Evolutionary conservation across 371 early-diverging fungal genomes (phyloP).

Genomic region (Lichtheimia hyalospora): DNA sequence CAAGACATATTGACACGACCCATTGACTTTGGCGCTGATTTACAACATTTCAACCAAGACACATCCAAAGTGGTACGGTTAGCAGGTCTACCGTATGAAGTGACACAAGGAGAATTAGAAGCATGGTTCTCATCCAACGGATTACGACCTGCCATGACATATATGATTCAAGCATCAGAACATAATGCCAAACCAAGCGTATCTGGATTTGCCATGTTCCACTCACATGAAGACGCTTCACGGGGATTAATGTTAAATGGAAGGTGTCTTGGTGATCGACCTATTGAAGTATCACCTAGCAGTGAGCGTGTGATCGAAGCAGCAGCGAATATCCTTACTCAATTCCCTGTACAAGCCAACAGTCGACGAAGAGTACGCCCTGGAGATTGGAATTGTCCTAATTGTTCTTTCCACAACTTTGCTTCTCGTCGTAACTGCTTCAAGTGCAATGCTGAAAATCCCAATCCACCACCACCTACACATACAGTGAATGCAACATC

Average conservation of each 20-base stretch:
- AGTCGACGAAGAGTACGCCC: conserved; percentile 50
- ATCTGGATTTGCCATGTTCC: conserved; percentile 60
- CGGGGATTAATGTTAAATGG: conserved; percentile 67
- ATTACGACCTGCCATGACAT: conserved; percentile 55
- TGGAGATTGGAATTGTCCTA: conserved; percentile 80
- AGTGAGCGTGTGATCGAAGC: conserved; percentile 58
- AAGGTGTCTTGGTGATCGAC: conserved; percentile 64
- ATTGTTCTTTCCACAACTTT: conserved; percentile 79
- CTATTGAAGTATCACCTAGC: conserved; percentile 69
- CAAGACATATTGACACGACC: conserved; percentile 66
- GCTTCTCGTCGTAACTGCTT: conserved; percentile 70
- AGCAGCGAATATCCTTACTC: conserved; percentile 51
- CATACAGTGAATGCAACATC: conserved; percentile 1
- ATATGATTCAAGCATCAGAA: conserved; percentile 55
- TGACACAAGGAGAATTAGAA: conserved; percentile 66
- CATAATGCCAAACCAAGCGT: conserved; percentile 54
- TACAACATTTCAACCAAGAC: conserved; percentile 66
- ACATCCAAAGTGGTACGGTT: conserved; percentile 68
- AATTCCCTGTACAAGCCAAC: conserved; percentile 57
- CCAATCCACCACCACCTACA: background rate
- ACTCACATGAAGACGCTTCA: conserved; percentile 61
- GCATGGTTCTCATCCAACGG: conserved; percentile 66
- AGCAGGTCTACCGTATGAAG: conserved; percentile 60
- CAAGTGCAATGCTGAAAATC: conserved; percentile 64
- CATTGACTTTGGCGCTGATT: conserved; percentile 63